Evolutionary conservation across 805 yeast genomes (phyloP), one percentile per base, ranked within the genome.

Genomic region (Peterozyma xylosa): DNA sequence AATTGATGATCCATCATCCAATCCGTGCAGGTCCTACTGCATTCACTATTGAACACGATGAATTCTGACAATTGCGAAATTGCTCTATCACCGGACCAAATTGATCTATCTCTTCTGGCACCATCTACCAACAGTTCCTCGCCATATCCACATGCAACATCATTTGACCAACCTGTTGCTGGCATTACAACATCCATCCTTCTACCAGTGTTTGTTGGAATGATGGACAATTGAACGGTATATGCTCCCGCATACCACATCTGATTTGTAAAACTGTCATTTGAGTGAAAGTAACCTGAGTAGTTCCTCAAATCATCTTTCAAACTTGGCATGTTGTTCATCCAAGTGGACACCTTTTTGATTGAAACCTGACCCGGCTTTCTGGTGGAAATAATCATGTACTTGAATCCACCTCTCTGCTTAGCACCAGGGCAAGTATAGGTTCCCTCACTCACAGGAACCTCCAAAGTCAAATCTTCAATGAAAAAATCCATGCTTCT

Each of bases 141-240:
- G 18, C 45, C 48, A 15, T 16, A 60, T 56, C 48, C 48, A 38
- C 45, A 38, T 13, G 18, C 16, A 15, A 35, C 37, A 11, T 35
- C 36, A 32, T 45, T 45, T 21, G 66, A 64, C 65, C 72, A 68
- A 47, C 73, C 63, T 59, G 62, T 52, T 47, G 64, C 53, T 61
- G 68, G 49, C 65, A 62, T 53, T 58, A 54, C 38, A 30, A 35
- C 37, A 16, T 42, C 37, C n/a, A 30, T 33, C 11, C 45, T 70
- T 56, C 70, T 68, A 56, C 76, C 76, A 42, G 74, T 68, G 58
- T 68, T 67, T 50, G 74, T 70, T 42, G 76, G 71, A 30, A 70
- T 69, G 50, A 63, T 62, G 10, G 48, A 41, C 40, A 45, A 37
- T 42, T 45, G 48, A 15, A 45, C 52, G 65, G 70, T 62, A 68